Evolutionary conservation across 148 eudicot species (phyloP).

Genomic region (Chenopodium quinoa): DNA sequence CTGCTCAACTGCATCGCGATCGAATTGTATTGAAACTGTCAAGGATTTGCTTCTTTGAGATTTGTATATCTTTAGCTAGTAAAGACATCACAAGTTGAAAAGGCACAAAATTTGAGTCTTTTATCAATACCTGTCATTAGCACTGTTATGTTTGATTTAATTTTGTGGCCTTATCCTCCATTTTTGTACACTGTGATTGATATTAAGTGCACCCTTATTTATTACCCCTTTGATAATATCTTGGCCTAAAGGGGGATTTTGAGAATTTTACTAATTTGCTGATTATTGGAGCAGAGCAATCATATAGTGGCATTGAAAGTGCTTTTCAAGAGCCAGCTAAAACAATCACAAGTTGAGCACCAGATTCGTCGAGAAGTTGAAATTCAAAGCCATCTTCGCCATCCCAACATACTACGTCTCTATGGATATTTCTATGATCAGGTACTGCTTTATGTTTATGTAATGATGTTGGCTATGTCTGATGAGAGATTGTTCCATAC

Average conservation of each 20-base stretch:
- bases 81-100: not conserved
- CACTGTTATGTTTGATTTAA: not conserved
- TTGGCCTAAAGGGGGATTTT: not conserved
- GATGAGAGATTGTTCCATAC: not conserved
- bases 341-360: constrained; percentile 96
- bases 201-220: not conserved
- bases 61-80: not conserved
- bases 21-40: no score
- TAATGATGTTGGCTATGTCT: not conserved
- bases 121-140: not conserved
- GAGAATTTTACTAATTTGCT: not conserved
- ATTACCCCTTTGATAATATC: no score
- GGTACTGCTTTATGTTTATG: constrained; percentile 34
- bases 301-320: constrained; percentile 92
- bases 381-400: constrained; percentile 95
- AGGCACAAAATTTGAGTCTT: not conserved
- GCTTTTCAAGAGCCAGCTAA: constrained; percentile 78
- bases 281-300: constrained; percentile 67
- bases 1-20: no score
- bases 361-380: constrained; percentile 97
- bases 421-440: constrained; percentile 98
- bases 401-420: constrained; percentile 84
- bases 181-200: not conserved
- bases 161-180: not conserved
- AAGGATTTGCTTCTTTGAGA: not conserved